These are phyloP conservation scores for Cystobasidium onofrii DNA, from an alignment of 768 basidiomycete species.

Conservation along the genomic window DNA sequence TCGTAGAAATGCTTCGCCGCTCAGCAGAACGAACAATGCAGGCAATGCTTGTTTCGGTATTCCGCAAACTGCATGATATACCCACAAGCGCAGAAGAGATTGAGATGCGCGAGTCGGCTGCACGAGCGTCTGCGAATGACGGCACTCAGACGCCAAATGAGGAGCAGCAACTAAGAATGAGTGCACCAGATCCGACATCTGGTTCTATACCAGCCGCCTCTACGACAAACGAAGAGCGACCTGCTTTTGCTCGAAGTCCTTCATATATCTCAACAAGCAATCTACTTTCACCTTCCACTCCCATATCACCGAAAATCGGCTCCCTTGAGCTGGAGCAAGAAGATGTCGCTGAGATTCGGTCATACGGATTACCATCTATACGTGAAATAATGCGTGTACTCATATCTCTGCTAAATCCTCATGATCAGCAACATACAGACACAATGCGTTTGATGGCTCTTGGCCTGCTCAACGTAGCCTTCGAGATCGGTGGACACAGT, in stretches of 20 bases:
- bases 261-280: neutral
- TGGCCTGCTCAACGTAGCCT: slow-evolving; percentile 72
- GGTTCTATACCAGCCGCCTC: slow-evolving; percentile 36
- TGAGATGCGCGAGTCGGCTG: neutral
- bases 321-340: slow-evolving; percentile 42
- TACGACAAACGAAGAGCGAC: slow-evolving; percentile 3
- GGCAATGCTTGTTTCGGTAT: slow-evolving; percentile 70
- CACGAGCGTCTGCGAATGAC: neutral
- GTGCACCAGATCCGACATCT: slow-evolving; percentile 40
- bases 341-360: slow-evolving; percentile 18
- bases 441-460: slow-evolving; percentile 84
- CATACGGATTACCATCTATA: slow-evolving; percentile 85
- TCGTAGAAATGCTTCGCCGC: slow-evolving; percentile 69
- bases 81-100: slow-evolving; percentile 29
- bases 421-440: slow-evolving; percentile 89
- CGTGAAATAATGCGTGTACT: slow-evolving; percentile 87
- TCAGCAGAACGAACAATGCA: slow-evolving; percentile 87
- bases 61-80: slow-evolving; percentile 54
- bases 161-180: slow-evolving; percentile 31
- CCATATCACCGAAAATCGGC: neutral
- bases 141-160: neutral
- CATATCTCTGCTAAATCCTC: slow-evolving; percentile 88
- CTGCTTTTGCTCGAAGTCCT: neutral
- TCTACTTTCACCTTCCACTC: neutral
- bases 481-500: slow-evolving; percentile 70